Base-by-base conservation (phyloP, 352 stramenopile species). In the Globisporangium abappressorium region DNA sequence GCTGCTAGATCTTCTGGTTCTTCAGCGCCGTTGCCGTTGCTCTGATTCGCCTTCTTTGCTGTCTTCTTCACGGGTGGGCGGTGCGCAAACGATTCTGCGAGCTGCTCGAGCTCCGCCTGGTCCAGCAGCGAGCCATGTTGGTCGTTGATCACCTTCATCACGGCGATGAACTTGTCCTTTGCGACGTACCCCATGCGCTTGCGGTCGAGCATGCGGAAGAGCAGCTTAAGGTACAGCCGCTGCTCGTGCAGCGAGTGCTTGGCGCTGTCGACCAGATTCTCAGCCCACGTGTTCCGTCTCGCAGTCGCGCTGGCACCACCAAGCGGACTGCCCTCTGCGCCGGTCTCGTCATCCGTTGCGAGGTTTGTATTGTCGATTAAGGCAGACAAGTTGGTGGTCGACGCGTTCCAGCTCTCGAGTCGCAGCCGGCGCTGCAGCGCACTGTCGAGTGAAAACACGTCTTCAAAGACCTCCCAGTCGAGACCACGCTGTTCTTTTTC, bases 231-330 rank as follows among this genome's bases (percentile, higher is more conserved):
- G 65, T 94, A 91, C 62, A 94, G 62, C 1, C 84, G 83, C 68
- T 94, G 85, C 64, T 94, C 85, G 54, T 91, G 84, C 36, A 94
- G 70, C 15, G 82, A 82, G 47, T 89, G 84, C 73, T 91, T 93
- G 41, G 86, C 81, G 24, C 74, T 85, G 49, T 90, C 83, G 0
- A 90, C 75, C n/a, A 93, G 78, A 9, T 79, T 79, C 38, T 93
- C 80, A 4, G 80, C 79, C 83, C 83, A 93, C 22, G 82, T 75
- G 53, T 85, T 49, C 69, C 75, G 70, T 82, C 83, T 59, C 15
- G 28, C 54, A 9, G 22, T 59, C 54, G 54, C 28, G 3, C 54
- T n/a, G 15, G 49, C 62, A 69, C 5, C 49, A 34, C 56, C 41
- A 3, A 65, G 28, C 18, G 63, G 55, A 9, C 76, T 71, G 12